phyloP scores from a whole-genome alignment of 768 basidiomycete species.

The Leccinum olivaceopallidum region DNA sequence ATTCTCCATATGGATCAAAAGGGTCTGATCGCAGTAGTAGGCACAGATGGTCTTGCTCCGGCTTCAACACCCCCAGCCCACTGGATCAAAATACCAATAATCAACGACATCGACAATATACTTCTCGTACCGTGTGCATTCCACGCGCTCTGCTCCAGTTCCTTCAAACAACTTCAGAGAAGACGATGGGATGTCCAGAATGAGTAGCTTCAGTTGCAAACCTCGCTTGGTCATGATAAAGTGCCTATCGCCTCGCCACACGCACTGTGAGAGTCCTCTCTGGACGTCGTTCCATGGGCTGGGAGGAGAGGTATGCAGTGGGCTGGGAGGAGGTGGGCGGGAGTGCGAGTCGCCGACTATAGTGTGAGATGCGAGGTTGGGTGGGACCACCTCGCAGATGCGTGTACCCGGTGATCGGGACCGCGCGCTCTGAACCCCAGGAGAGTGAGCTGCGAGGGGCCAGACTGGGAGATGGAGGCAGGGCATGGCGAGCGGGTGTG shows the following conservation, averaged over 20 bases:
- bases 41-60: slow-evolving; percentile 31
- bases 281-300: not conserved
- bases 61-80: slow-evolving; percentile 23
- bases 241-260: slow-evolving; percentile 29
- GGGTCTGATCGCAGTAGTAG: slow-evolving; percentile 30
- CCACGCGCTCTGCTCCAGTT: not conserved
- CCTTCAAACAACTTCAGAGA: slow-evolving; percentile 21
- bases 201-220: slow-evolving; percentile 28
- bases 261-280: not conserved
- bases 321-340: too few relatives aligned
- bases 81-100: slow-evolving; percentile 35
- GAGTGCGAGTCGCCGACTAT: too few relatives aligned
- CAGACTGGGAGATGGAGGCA: not conserved
- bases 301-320: not conserved
- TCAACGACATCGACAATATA: slow-evolving; percentile 31
- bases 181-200: slow-evolving; percentile 23
- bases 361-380: too few relatives aligned
- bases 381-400: not conserved
- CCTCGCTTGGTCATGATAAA: slow-evolving; percentile 36
- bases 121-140: slow-evolving; percentile 19
- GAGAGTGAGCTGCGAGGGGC: not conserved
- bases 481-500: not conserved
- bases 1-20: slow-evolving; percentile 30
- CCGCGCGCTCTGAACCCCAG: not conserved
- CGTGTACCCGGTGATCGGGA: not conserved